These are phyloP conservation scores for Xylaria hypoxylon DNA, from an alignment of 2,329 filamentous ascomycete species.

Conservation along the genomic window DNA sequence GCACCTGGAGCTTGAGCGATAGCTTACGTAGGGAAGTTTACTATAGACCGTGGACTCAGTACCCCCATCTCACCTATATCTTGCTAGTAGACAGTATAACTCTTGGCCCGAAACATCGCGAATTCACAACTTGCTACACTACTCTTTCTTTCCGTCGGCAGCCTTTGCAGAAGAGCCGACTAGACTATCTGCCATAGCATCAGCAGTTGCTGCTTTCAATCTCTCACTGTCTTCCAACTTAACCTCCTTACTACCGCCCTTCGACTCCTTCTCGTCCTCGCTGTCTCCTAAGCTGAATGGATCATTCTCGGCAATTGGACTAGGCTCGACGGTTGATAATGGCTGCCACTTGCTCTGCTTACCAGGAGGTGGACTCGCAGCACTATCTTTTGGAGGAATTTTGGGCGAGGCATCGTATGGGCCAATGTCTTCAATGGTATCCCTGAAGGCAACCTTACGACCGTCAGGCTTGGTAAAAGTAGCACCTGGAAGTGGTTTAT, in stretches of 20 bases:
- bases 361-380: constrained; percentile 56
- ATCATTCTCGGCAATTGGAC: constrained; percentile 88
- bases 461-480: constrained; percentile 64
- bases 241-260: constrained; percentile 67
- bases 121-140: constrained; percentile 23
- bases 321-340: constrained; percentile 84
- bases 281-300: constrained; percentile 97
- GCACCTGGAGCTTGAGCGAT: background rate
- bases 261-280: constrained; percentile 87
- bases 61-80: constrained; percentile 1
- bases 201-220: constrained; percentile 73
- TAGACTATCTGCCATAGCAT: constrained; percentile 69
- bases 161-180: constrained; percentile 55
- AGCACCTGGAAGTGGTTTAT: constrained; percentile 68
- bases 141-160: constrained; percentile 43
- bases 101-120: constrained; percentile 9
- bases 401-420: constrained; percentile 76
- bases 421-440: constrained; percentile 81
- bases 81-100: constrained; percentile 22
- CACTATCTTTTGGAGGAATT: constrained; percentile 64
- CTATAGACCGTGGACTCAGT: background rate
- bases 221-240: constrained; percentile 69
- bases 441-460: constrained; percentile 68
- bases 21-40: background rate
- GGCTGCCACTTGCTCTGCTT: constrained; percentile 98